phyloP scores from a whole-genome alignment of 139 green algal species.

The Asterochloris erici region DNA sequence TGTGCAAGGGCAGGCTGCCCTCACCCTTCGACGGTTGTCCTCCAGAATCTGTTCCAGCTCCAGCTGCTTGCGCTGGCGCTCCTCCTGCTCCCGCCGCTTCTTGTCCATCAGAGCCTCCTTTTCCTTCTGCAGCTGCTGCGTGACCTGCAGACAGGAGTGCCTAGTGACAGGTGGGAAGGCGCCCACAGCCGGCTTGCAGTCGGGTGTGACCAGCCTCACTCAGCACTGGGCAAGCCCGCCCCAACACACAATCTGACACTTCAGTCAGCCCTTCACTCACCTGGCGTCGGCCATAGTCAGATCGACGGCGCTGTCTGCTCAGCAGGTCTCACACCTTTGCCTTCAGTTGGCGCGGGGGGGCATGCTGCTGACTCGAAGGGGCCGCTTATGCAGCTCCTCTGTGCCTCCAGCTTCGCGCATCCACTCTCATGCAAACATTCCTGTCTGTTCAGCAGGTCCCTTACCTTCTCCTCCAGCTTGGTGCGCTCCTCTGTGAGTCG shows the following conservation, averaged over 20 bases:
- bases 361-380: too few species aligned
- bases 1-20: too few species aligned
- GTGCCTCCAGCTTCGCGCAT: too few species aligned
- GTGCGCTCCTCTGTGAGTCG: slow-evolving; percentile 33
- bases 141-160: slow-evolving; percentile 17
- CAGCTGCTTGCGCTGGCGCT: slow-evolving; percentile 29
- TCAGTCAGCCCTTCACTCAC: too few species aligned
- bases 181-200: not conserved
- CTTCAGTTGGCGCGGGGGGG: too few species aligned
- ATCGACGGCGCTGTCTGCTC: too few species aligned
- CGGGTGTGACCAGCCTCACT: not conserved
- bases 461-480: slow-evolving; percentile 36
- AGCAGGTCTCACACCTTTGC: too few species aligned
- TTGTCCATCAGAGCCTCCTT: slow-evolving; percentile 32
- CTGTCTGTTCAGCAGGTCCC: not conserved
- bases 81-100: slow-evolving; percentile 41
- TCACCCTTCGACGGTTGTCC: slow-evolving; percentile 40
- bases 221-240: not conserved
- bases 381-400: too few species aligned
- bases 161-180: too few species aligned
- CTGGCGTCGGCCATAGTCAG: too few species aligned
- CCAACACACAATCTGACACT: too few species aligned
- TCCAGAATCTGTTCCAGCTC: slow-evolving; percentile 42
- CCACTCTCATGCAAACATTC: too few species aligned
- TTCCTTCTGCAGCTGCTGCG: slow-evolving; percentile 35